These are phyloP conservation scores for Eutrema japonicum DNA, from an alignment of 345 rosid species.

Conservation along the genomic window DNA sequence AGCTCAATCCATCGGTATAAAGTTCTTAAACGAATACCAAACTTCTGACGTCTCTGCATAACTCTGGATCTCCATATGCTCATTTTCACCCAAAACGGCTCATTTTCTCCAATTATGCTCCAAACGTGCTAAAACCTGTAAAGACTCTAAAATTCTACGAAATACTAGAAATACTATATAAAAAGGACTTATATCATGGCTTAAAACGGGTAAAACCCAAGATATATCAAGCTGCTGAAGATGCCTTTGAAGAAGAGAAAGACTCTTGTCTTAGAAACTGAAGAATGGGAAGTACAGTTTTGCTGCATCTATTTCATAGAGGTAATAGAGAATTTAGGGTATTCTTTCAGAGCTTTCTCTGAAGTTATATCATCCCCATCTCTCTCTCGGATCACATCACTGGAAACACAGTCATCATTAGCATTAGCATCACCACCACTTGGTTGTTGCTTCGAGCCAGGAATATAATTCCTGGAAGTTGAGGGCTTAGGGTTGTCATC, in stretches of 20 bases:
- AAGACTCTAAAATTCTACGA: too few relatives aligned
- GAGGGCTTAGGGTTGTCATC: slow-evolving; percentile 56
- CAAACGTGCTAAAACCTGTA: too few relatives aligned
- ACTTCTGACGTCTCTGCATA: too few relatives aligned
- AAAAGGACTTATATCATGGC: too few relatives aligned
- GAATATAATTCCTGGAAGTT: slow-evolving; percentile 51
- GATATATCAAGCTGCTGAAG: slow-evolving; percentile 50
- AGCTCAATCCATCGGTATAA: too few relatives aligned
- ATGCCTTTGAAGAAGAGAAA: slow-evolving; percentile 51
- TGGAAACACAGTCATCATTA: slow-evolving; percentile 48
- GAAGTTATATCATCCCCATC: slow-evolving; percentile 48
- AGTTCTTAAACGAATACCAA: too few relatives aligned
- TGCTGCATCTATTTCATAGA: slow-evolving; percentile 53
- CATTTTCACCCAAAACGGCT: too few relatives aligned
- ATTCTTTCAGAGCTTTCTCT: slow-evolving; percentile 56
- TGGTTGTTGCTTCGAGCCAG: slow-evolving; percentile 48
- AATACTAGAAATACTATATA: too few relatives aligned
- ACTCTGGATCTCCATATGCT: too few relatives aligned
- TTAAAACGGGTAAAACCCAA: too few relatives aligned
- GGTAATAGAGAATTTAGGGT: slow-evolving; percentile 45
- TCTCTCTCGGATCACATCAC: slow-evolving; percentile 50
- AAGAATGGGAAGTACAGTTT: slow-evolving; percentile 59
- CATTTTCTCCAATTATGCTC: too few relatives aligned
- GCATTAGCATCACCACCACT: slow-evolving; percentile 44
- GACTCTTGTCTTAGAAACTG: slow-evolving; percentile 64